Evolutionary conservation across 78 protist genomes (phyloP).

Genomic region (Bigelowiella natans): DNA sequence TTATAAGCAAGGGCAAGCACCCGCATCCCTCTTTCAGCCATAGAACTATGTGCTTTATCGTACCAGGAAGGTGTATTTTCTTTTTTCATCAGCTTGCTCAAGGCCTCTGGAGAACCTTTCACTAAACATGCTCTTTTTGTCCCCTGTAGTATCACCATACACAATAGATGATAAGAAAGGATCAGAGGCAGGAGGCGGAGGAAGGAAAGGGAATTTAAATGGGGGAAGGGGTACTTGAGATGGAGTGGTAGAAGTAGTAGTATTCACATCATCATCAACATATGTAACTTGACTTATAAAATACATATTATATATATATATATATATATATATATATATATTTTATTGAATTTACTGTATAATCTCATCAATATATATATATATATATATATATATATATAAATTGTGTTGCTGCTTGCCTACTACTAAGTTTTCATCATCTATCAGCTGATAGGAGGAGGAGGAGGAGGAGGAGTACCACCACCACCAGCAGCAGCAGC

Average conservation of each 20-base stretch:
- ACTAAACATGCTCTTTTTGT: neutral
- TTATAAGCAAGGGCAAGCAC: conserved; percentile 27
- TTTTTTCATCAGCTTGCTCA: neutral
- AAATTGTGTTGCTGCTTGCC: too few relatives aligned
- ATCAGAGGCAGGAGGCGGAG: too few relatives aligned
- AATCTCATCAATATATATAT: neutral
- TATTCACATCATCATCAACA: too few relatives aligned
- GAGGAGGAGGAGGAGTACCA: too few relatives aligned
- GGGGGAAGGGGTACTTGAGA: too few relatives aligned
- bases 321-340: neutral
- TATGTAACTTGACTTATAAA: too few relatives aligned
- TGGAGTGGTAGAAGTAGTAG: too few relatives aligned
- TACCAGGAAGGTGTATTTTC: neutral
- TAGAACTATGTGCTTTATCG: neutral
- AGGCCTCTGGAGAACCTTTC: conserved; percentile 45
- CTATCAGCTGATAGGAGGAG: too few relatives aligned
- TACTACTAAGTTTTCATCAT: too few relatives aligned
- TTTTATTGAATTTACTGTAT: neutral
- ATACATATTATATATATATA: neutral
- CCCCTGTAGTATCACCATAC: neutral
- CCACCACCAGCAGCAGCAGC: too few relatives aligned
- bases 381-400: neutral
- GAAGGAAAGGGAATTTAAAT: too few relatives aligned
- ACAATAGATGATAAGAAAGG: too few relatives aligned
- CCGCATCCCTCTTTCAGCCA: conserved; percentile 20